Evolutionary conservation across 2,329 filamentous ascomycete genomes (phyloP).

Genomic region (Colletotrichum simmondsii): DNA sequence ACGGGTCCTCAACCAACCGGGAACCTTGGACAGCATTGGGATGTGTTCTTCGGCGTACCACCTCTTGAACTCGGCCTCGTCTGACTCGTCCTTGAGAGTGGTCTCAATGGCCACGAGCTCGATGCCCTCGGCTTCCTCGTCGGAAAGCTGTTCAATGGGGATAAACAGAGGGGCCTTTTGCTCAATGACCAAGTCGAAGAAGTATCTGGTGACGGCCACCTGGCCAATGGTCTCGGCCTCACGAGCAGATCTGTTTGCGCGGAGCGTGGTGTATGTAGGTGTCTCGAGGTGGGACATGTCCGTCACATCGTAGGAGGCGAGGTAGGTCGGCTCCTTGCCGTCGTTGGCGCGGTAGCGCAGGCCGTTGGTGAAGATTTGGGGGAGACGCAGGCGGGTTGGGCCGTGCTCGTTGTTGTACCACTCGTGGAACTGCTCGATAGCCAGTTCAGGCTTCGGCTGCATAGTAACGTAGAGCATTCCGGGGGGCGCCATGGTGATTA

Average conservation of each 20-base stretch:
- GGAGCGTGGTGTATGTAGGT: constrained; percentile 74
- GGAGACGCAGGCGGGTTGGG: constrained; percentile 80
- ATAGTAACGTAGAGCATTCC: constrained; percentile 89
- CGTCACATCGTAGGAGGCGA: constrained; percentile 85
- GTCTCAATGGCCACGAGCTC: constrained; percentile 73
- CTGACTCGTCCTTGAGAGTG: constrained; percentile 60
- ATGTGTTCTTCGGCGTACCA: constrained; percentile 85
- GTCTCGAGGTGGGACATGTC: constrained; percentile 78
- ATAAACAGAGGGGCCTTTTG: constrained; percentile 66
- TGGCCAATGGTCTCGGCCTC: constrained; percentile 66
- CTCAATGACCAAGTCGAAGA: constrained; percentile 74
- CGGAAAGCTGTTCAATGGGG: constrained; percentile 68
- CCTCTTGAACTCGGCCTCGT: constrained; percentile 65
- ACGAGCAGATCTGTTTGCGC: constrained; percentile 65
- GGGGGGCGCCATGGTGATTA: constrained; percentile 51
- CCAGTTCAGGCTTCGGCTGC: constrained; percentile 76
- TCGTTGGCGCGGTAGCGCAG: constrained; percentile 82
- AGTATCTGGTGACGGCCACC: constrained; percentile 74
- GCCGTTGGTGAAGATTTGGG: constrained; percentile 79
- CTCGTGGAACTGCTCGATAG: constrained; percentile 81
- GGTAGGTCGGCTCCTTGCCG: constrained; percentile 71
- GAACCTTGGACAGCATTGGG: constrained; percentile 75
- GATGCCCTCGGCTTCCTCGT: constrained; percentile 67
- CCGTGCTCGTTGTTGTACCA: constrained; percentile 97
- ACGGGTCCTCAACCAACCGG: constrained; percentile 82